These are phyloP conservation scores for Leptodermis oblonga DNA, from an alignment of 257 asterid genomes.

Conservation along the genomic window DNA sequence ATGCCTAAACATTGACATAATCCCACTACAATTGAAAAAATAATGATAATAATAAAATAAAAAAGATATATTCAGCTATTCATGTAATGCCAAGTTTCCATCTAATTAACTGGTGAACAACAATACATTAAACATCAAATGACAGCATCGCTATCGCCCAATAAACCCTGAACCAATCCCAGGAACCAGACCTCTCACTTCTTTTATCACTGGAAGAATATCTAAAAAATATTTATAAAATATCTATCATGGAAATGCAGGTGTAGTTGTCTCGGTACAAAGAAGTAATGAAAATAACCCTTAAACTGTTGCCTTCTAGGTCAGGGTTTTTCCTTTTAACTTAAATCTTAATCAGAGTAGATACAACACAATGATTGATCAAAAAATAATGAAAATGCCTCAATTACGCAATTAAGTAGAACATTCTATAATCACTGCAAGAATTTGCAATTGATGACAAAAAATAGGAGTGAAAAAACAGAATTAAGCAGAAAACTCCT, in stretches of 20 bases:
- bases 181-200: background rate
- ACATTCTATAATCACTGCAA: background rate
- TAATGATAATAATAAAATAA: no score
- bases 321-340: background rate
- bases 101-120: background rate
- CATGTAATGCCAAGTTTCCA: no score
- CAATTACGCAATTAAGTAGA: background rate
- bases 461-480: background rate
- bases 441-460: background rate
- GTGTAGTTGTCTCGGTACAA: background rate
- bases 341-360: background rate
- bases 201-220: background rate
- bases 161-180: background rate
- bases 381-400: conserved; percentile 6
- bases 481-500: background rate
- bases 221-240: background rate
- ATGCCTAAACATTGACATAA: background rate
- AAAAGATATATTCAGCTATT: no score
- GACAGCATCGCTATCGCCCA: background rate
- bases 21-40: background rate
- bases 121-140: background rate
- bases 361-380: background rate
- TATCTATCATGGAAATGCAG: background rate
- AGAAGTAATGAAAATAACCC: background rate
- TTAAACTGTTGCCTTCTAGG: background rate